phyloP scores from a whole-genome alignment of 2,329 filamentous ascomycete genomes.

The Epichloe scottii region DNA sequence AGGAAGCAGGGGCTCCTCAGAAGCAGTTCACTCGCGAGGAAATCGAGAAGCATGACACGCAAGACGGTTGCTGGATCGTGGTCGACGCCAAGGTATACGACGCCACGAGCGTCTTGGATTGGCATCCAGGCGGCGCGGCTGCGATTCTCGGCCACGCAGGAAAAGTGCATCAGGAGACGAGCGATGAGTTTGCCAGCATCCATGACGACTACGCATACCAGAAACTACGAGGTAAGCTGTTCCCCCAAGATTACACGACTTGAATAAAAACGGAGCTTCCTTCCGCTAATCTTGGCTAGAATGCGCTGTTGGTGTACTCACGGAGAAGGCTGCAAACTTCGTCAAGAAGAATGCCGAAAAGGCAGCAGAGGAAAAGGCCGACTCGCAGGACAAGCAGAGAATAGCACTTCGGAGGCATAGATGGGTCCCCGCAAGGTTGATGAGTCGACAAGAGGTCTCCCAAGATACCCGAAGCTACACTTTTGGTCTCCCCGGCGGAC shows the following conservation, averaged over 20 bases:
- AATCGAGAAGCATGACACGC: constrained; percentile 36
- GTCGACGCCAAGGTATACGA: constrained; percentile 39
- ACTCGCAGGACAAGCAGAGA: constrained; percentile 11
- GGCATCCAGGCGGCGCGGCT: constrained; percentile 37
- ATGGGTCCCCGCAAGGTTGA: constrained; percentile 33
- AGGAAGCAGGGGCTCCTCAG: constrained; percentile 29
- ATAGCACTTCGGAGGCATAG: constrained; percentile 29
- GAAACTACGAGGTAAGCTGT: constrained; percentile 28
- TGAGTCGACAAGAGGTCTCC: constrained; percentile 24
- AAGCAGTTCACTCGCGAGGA: constrained; percentile 40
- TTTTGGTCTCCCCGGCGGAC: constrained; percentile 28
- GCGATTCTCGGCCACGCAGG: constrained; percentile 37
- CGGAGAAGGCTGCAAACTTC: constrained; percentile 32
- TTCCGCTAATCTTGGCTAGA: constrained; percentile 19
- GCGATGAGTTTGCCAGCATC: constrained; percentile 34
- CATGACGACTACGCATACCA: constrained; percentile 38
- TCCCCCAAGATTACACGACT: not conserved
- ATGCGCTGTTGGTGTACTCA: constrained; percentile 35
- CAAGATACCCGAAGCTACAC: constrained; percentile 29
- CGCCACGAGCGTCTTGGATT: constrained; percentile 30
- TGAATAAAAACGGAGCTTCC: not conserved
- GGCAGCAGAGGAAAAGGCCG: constrained; percentile 23
- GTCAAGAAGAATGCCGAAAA: constrained; percentile 31
- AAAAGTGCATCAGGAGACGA: constrained; percentile 34
- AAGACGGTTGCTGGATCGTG: constrained; percentile 40